Evolutionary conservation across 2,329 filamentous ascomycete genomes (phyloP), one percentile per base, ranked within the genome.

Genomic region (Ascochyta viciae-villosae): DNA sequence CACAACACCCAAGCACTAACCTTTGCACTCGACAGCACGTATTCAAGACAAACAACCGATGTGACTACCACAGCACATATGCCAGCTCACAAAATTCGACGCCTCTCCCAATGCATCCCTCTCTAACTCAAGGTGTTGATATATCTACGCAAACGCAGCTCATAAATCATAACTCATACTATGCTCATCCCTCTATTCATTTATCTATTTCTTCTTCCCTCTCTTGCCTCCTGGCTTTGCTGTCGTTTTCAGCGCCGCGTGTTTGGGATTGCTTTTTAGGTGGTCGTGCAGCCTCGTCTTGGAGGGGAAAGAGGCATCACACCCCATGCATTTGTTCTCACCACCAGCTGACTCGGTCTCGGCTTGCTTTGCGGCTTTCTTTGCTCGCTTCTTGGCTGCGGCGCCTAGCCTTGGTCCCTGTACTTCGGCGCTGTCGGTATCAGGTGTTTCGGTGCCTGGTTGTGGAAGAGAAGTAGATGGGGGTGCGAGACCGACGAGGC

Each of bases 221-320:
- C 61, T 67, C 57, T 71, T 75, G 3, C 61, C 65, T 51, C 51
- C 57, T 13, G 37, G 9, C 4, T 16, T 39, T 16, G 40, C 3
- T 1, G 31, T 19, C 0, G 59, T 54, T 33, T 68, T 59, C 38
- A 80, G 79, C 27, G 86, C 84, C 6, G 88, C 89, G 77, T 95
- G 90, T 9, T 78, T 78, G 0, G 63, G 64, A 16, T 84, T 76
- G n/a, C 67, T 83, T 59, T 86, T 85, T 54, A 95, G 82, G 73
- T 96, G 92, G 48, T 84, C 80, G 72, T 94, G 94, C 16, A 96
- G 76, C 62, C 86, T 87, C 6, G 85, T 89, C 63, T 87, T 88
- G 1, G 89, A 91, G 0, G 84, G 86, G 77, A 98, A 99, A 0
- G 78, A 83, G 63, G 90, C 91, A 63, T 87, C 84, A 75, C 95